Base-by-base conservation (phyloP, 1,284 basidiomycete species). In the Vanrija pseudolonga region DNA sequence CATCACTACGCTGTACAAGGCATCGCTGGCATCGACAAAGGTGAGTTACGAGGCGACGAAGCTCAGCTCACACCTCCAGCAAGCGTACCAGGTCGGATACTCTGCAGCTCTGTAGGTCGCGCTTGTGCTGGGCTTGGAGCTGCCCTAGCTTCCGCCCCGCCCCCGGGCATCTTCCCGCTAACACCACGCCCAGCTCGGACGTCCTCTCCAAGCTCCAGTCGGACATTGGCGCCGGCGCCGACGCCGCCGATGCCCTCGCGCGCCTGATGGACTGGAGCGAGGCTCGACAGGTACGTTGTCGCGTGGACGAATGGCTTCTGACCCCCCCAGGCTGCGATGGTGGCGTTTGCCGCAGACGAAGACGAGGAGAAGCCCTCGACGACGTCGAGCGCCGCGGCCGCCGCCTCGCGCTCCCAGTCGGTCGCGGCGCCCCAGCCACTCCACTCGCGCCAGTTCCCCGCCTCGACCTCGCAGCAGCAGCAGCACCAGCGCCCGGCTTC, bases 231-330 rank as follows among this genome's bases (percentile, higher is more conserved):
- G 65, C 60, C 8, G 69, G 72, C 28, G 67, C 72, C 51, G 67
- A 73, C 56, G 68, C 73, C 11, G 65, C 63, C 18, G 69, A 68
- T 44, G 69, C 73, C 3, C 63, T 78, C 39, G 71, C 68, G 2
- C 56, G 76, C 11, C 59, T 77, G 42, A 76, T 78, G 74, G 76
- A 78, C 50, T 78, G 76, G 76, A 69, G 71, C 12, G 76, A 78
- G 55, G 76, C 76, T 2, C 56, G 76, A 46, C 71, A 77, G 64
- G 74, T 76, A 36, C 37, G 69, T 59, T 43, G 15, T 8, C 15
- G 9, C 40, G 22, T 40, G 3, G 14, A 0, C 45, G n/a, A 20
- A 2, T 26, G 7, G 4, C 36, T 12, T 17, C 24, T 54, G 19
- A 53, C 39, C 14, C 14, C n/a, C 24, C 1, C 53, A 73, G 71